Evolutionary conservation across 768 basidiomycete species (phyloP).

Genomic region (Russula brevipes): DNA sequence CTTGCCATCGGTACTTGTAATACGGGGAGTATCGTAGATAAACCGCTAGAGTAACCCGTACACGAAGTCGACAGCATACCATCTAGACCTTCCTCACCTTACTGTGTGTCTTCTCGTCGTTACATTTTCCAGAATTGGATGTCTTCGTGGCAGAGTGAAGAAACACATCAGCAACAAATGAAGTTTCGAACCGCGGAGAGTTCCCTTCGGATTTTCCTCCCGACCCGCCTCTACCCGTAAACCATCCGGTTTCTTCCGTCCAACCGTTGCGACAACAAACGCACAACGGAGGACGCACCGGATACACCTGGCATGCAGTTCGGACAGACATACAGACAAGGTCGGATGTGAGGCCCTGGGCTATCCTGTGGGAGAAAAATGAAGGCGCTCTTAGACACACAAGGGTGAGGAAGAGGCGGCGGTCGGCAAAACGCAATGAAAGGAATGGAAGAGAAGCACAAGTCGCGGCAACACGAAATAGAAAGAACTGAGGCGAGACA

Average conservation of each 20-base stretch:
- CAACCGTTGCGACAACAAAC: not conserved
- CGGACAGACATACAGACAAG: not conserved
- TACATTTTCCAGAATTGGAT: not conserved
- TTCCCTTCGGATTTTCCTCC: not conserved
- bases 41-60: not conserved
- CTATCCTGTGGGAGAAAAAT: not conserved
- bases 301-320: not conserved
- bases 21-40: conserved; percentile 1
- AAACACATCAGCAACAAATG: not conserved
- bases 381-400: not conserved
- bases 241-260: conserved; percentile 1
- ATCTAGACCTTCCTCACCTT: not conserved
- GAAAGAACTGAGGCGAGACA: not conserved
- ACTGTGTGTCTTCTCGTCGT: not conserved
- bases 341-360: too few relatives aligned
- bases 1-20: conserved; percentile 9
- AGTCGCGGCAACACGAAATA: not conserved
- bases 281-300: not conserved
- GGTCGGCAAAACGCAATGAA: not conserved
- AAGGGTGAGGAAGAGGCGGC: not conserved
- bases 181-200: not conserved
- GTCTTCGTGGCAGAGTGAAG: not conserved
- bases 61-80: not conserved
- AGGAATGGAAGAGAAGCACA: conserved; percentile 17
- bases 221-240: not conserved